Base-by-base conservation (phyloP, 257 asterid genomes). In the Lavandula angustifolia region DNA sequence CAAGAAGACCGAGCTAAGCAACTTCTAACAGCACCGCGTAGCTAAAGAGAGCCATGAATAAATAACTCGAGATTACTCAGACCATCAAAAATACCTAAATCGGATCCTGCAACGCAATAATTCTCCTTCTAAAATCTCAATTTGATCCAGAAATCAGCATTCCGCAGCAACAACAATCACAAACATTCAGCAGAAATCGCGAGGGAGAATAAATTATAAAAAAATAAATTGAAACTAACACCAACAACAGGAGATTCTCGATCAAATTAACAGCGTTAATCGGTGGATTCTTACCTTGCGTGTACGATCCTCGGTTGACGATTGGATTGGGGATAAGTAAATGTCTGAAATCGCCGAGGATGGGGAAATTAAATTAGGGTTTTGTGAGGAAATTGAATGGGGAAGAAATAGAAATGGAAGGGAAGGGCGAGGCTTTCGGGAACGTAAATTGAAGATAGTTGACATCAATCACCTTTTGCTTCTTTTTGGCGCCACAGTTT, bases 401-500 rank as follows among this genome's bases (percentile, higher is more conserved):
- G 46, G 64, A 27, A 5, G 47, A 9, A 55, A 65, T 34, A 66
- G 17, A 73, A 52, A 53, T 44, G 63, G 56, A 60, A 67, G 78
- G 78, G 42, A 40, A 60, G 35, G 18, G 18, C 76, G 69, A 66
- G 47, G 43, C 5, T 51, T 66, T 33, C 73, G 78, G 78, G 22
- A 35, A 35, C 43, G 61, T 52, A 1, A 31, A 35, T 14, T 49
- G 5, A 1, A 7, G 16, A 22, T 59, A 16, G 12, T 11, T 67
- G 37, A 49, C 17, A 4, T 27, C 53, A 58, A 48, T 67, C 32
- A 44, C 52, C 31, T 13, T 13, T 58, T 42, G 50, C 43, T 52
- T 37, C 49, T 14, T 49, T 69, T 60, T 69, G 74, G 74, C 69
- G 71, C 74, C 71, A 67, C 1, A 31, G 2, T 44, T 44, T 44